These are phyloP conservation scores for Saussurea involucrata DNA, from an alignment of 129 eudicot genomes.

Conservation along the genomic window DNA sequence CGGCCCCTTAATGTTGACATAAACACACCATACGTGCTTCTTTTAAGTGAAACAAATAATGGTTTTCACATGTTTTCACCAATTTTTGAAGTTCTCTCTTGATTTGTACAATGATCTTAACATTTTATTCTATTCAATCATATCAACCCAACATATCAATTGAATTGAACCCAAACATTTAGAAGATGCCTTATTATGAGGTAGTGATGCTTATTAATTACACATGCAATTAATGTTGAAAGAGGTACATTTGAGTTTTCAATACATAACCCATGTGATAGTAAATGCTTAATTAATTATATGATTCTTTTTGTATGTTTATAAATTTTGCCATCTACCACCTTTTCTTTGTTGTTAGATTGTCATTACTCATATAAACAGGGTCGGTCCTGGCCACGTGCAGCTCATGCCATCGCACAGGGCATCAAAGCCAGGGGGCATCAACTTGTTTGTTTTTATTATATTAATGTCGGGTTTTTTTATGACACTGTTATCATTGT, in stretches of 20 bases:
- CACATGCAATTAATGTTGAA: not conserved
- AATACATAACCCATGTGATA: not conserved
- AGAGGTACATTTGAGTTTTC: not conserved
- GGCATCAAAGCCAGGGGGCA: no score
- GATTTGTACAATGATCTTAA: not conserved
- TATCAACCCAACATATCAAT: not conserved
- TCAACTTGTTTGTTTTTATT: no score
- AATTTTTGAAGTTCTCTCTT: not conserved
- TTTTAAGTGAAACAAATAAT: not conserved
- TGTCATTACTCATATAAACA: not conserved
- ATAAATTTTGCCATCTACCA: not conserved
- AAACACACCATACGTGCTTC: no score
- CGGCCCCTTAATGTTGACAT: no score
- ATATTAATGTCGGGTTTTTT: not conserved
- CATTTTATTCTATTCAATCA: not conserved
- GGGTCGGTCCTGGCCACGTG: no score
- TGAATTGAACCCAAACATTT: not conserved
- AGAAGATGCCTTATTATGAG: not conserved
- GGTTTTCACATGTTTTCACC: not conserved
- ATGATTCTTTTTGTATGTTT: not conserved
- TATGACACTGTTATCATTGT: not conserved
- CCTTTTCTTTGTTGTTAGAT: not conserved
- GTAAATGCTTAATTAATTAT: no score
- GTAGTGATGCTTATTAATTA: not conserved
- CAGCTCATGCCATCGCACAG: no score